phyloP scores from a whole-genome alignment of 2,329 filamentous ascomycete species.

The Coniochaeta hoffmannii region DNA sequence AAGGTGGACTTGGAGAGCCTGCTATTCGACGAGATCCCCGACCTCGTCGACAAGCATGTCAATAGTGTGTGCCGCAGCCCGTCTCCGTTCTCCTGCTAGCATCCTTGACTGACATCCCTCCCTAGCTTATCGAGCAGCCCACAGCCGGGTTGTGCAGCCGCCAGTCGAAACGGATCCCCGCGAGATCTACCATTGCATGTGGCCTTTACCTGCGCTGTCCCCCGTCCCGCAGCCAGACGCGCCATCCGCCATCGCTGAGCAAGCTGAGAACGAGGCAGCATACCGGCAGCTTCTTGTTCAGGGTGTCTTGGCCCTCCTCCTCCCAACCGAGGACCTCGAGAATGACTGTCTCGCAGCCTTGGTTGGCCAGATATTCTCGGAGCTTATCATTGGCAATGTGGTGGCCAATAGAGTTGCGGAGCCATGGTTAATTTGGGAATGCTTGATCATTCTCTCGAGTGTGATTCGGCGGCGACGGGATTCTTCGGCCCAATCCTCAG shows the following conservation, averaged over 20 bases:
- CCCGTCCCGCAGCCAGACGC: conserved; percentile 60
- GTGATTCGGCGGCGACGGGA: conserved; percentile 20
- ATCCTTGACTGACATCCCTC: conserved; percentile 9
- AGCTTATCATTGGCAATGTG: conserved; percentile 79
- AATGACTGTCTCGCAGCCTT: conserved; percentile 79
- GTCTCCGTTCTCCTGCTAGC: neutral
- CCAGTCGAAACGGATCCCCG: conserved; percentile 56
- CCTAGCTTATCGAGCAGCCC: conserved; percentile 66
- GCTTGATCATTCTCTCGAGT: conserved; percentile 63
- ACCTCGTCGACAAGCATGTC: conserved; percentile 72
- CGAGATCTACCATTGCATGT: conserved; percentile 75
- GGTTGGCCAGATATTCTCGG: conserved; percentile 80
- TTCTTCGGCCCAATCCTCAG: conserved; percentile 10
- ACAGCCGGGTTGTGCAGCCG: conserved; percentile 46
- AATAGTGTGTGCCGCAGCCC: conserved; percentile 46
- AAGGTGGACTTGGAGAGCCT: conserved; percentile 77
- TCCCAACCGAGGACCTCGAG: conserved; percentile 87
- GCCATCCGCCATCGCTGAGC: conserved; percentile 44
- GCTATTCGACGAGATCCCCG: conserved; percentile 80
- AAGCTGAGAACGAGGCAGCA: conserved; percentile 68
- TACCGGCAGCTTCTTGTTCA: conserved; percentile 88
- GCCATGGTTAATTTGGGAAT: conserved; percentile 84
- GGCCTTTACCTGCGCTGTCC: conserved; percentile 71
- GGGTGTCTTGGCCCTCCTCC: conserved; percentile 70
- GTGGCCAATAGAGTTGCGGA: conserved; percentile 76